These are phyloP conservation scores for Didymella sp. DNA, from an alignment of 2,329 filamentous ascomycete species.

Conservation along the genomic window DNA sequence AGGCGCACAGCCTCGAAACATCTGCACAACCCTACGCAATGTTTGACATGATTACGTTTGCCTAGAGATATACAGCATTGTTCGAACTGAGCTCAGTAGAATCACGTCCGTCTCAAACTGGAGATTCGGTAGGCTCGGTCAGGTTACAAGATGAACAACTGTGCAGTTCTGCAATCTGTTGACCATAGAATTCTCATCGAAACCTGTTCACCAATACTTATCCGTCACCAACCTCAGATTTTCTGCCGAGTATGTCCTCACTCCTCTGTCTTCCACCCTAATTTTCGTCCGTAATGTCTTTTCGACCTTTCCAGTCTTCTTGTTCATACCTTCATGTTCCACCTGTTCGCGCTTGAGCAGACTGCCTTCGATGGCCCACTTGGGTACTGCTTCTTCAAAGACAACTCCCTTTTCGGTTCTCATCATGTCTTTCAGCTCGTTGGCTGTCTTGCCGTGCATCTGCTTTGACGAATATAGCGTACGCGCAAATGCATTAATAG, in stretches of 20 bases:
- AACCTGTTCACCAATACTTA: conserved; percentile 31
- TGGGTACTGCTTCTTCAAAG: conserved; percentile 39
- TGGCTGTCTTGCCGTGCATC: conserved; percentile 36
- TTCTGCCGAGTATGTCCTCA: conserved; percentile 33
- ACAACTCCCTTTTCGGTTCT: conserved; percentile 29
- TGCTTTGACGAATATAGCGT: conserved; percentile 35
- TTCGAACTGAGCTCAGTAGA: not conserved
- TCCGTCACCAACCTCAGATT: conserved; percentile 34
- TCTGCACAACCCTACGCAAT: not conserved
- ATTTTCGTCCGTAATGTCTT: conserved; percentile 33
- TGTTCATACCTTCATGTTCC: conserved; percentile 40
- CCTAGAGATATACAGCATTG: not conserved
- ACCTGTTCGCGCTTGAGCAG: conserved; percentile 42
- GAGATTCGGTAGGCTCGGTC: not conserved
- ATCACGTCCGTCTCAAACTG: not conserved
- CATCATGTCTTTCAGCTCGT: conserved; percentile 37
- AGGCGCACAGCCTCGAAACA: not conserved
- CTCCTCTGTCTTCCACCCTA: conserved; percentile 37
- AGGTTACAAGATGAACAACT: not conserved
- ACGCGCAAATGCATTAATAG: conserved; percentile 37
- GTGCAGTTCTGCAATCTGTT: not conserved
- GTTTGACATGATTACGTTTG: not conserved
- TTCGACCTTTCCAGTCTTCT: conserved; percentile 34
- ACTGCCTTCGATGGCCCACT: conserved; percentile 44
- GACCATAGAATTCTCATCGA: not conserved